phyloP scores from a whole-genome alignment of 257 asterid species.

The Solanum lycopersicoides region DNA sequence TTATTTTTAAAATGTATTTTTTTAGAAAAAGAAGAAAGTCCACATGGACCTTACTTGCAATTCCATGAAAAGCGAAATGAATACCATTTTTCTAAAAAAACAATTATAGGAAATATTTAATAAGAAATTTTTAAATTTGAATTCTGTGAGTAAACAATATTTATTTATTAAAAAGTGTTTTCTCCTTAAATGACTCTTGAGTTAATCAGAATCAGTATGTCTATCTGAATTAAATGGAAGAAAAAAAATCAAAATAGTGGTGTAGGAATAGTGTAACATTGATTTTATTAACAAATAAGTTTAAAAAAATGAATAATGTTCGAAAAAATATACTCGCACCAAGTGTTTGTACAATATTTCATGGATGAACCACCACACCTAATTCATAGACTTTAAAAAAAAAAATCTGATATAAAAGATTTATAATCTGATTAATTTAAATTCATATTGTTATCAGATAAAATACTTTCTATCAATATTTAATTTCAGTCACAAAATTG shows the following conservation, averaged over 20 bases:
- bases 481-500: background rate
- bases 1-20: no score
- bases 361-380: background rate
- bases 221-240: rapidly evolving
- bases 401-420: background rate
- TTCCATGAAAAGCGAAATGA: background rate
- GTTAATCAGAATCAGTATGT: background rate
- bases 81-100: background rate
- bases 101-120: background rate
- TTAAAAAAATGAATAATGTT: no score
- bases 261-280: rapidly evolving
- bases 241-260: background rate
- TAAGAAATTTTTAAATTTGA: background rate
- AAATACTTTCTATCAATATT: background rate
- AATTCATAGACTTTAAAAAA: background rate
- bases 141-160: background rate
- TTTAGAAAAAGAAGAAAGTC: background rate
- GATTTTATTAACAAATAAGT: background rate
- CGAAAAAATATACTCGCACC: rapidly evolving
- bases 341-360: no score
- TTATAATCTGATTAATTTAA: background rate
- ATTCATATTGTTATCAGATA: background rate
- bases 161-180: no score
- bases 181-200: no score
- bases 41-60: background rate